Percentiles rank a stretch among this genome's conserved stretches.
Evolutionary conservation across 805 yeast genomes (phyloP).

Genomic region (Kuraishia hungarica): DNA sequence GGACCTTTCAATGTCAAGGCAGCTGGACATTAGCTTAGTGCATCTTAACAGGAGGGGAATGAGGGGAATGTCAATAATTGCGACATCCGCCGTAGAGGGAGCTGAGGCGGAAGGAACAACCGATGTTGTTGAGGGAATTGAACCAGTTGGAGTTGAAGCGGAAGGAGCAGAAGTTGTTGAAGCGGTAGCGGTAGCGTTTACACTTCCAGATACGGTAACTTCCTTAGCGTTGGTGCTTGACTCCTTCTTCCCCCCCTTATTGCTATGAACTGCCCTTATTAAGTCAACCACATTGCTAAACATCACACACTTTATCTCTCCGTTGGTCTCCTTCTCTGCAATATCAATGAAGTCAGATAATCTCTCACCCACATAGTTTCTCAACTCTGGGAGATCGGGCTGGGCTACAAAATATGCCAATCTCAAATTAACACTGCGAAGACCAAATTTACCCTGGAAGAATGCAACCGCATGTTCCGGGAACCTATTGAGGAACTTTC

Average conservation of each 20-base stretch:
- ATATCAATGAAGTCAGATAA: constrained; percentile 37
- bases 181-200: no score
- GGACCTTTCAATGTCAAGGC: constrained; percentile 30
- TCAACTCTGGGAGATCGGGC: constrained; percentile 46
- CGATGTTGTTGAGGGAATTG: no score
- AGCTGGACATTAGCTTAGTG: constrained; percentile 8
- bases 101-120: no score
- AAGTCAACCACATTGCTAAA: constrained; percentile 71
- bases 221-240: no score
- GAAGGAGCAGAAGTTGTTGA: background rate
- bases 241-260: constrained; percentile 11
- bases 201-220: no score
- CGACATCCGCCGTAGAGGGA: no score
- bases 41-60: background rate
- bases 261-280: constrained; percentile 37
- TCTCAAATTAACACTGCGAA: constrained; percentile 56
- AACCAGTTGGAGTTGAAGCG: background rate
- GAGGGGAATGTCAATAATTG: no score
- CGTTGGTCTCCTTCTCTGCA: constrained; percentile 37
- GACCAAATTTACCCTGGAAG: constrained; percentile 57
- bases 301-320: constrained; percentile 49
- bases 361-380: constrained; percentile 45
- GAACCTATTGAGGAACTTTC: constrained; percentile 78
- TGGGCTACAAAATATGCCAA: constrained; percentile 57
- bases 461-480: constrained; percentile 65